Conservation (phyloP, 2,329 filamentous ascomycete genomes). For the Alternaria gaisen region DNA sequence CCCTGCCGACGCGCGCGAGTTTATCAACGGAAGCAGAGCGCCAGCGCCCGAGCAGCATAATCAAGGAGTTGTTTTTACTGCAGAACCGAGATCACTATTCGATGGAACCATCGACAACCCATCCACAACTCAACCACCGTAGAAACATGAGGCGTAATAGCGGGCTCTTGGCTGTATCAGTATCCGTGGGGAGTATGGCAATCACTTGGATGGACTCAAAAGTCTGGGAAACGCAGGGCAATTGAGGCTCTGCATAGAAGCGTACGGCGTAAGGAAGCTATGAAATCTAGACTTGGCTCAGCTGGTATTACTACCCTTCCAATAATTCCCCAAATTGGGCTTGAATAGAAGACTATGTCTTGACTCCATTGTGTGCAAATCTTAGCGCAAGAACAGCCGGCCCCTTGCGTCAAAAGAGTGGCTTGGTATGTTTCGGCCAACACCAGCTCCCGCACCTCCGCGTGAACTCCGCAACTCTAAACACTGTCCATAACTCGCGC, state of each 20-base stretch:
- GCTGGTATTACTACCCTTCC: slow-evolving; percentile 2
- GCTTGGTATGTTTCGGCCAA: slow-evolving; percentile 44
- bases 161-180: slow-evolving; percentile 4
- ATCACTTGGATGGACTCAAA: slow-evolving; percentile 3
- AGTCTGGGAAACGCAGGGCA: neutral
- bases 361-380: slow-evolving; percentile 36
- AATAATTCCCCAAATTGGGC: slow-evolving; percentile 24
- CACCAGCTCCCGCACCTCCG: slow-evolving; percentile 39
- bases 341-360: slow-evolving; percentile 38
- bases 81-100: slow-evolving; percentile 1
- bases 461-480: slow-evolving; percentile 35
- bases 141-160: slow-evolving; percentile 2
- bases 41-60: neutral
- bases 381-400: slow-evolving; percentile 6
- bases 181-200: neutral
- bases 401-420: slow-evolving; percentile 33
- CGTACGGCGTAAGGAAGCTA: neutral
- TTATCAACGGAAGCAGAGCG: neutral
- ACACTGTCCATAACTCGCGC: slow-evolving; percentile 16
- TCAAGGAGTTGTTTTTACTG: neutral
- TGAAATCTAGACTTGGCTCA: slow-evolving; percentile 5
- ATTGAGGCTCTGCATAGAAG: slow-evolving; percentile 2
- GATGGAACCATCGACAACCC: neutral
- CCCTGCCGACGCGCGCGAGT: neutral
- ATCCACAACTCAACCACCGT: neutral